phyloP scores from a whole-genome alignment of 2,329 filamentous ascomycete species.

The Calonectria pseudoreteaudii region DNA sequence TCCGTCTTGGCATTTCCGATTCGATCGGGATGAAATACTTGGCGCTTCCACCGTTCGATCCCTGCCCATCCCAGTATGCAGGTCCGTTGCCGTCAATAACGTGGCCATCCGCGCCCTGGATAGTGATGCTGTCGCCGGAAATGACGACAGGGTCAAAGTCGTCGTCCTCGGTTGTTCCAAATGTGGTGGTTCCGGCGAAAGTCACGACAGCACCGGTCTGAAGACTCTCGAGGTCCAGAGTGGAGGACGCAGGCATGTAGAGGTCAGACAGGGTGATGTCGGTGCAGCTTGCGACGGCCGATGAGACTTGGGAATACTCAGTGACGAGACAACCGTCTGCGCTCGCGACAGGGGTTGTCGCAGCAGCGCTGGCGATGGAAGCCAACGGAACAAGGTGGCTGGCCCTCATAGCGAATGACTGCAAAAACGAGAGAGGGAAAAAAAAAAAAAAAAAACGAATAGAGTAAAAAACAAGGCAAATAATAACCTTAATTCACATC shows the following conservation, averaged over 20 bases:
- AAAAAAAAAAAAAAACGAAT: slow-evolving; percentile 15
- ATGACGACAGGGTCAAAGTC: slow-evolving; percentile 58
- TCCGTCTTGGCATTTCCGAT: background rate
- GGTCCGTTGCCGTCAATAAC: slow-evolving; percentile 66
- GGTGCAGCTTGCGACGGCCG: slow-evolving; percentile 24
- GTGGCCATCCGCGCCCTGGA: slow-evolving; percentile 61
- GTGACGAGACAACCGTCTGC: slow-evolving; percentile 20
- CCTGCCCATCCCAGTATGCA: slow-evolving; percentile 70
- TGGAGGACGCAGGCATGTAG: slow-evolving; percentile 23
- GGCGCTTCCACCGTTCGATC: slow-evolving; percentile 66
- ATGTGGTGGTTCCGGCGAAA: slow-evolving; percentile 23
- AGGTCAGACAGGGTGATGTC: slow-evolving; percentile 21
- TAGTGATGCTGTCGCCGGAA: slow-evolving; percentile 65
- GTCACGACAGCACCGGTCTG: slow-evolving; percentile 23
- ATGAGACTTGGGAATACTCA: slow-evolving; percentile 23
- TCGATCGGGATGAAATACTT: slow-evolving; percentile 54
- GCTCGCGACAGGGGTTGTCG: slow-evolving; percentile 11
- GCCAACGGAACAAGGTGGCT: slow-evolving; percentile 13
- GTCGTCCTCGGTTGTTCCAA: slow-evolving; percentile 22
- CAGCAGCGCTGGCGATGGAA: slow-evolving; percentile 6
- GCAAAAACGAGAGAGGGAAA: no score
- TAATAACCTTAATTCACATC: slow-evolving; percentile 4
- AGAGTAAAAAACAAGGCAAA: slow-evolving; percentile 3
- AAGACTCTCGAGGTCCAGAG: slow-evolving; percentile 22
- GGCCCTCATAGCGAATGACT: slow-evolving; percentile 12